These are phyloP conservation scores for Leptodontidium sp. DNA, from an alignment of 2,329 filamentous ascomycete species.

Conservation along the genomic window DNA sequence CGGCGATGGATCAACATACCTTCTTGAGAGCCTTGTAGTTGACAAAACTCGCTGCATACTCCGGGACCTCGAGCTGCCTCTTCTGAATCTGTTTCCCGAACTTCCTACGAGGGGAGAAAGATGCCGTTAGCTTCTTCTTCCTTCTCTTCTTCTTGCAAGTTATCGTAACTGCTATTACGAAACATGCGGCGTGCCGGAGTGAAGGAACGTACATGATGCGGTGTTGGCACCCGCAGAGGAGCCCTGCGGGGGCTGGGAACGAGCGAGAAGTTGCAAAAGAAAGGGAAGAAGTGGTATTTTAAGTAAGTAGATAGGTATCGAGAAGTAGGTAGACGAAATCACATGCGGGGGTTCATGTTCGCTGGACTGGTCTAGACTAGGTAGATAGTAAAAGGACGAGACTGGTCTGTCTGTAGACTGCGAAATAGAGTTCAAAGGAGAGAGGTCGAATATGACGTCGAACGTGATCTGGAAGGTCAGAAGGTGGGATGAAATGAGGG, in stretches of 20 bases:
- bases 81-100: slow-evolving; percentile 99
- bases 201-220: slow-evolving; percentile 45
- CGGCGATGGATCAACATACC: slow-evolving; percentile 59
- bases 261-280: slow-evolving; percentile 29
- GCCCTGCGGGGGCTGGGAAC: slow-evolving; percentile 38
- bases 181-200: slow-evolving; percentile 20
- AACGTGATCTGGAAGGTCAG: slow-evolving; percentile 18
- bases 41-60: slow-evolving; percentile 99
- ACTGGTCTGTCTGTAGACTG: neutral
- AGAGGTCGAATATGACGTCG: slow-evolving; percentile 27
- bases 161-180: slow-evolving; percentile 12
- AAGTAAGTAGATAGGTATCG: slow-evolving; percentile 17
- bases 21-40: slow-evolving; percentile 99
- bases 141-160: neutral
- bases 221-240: slow-evolving; percentile 42
- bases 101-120: slow-evolving; percentile 71
- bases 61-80: slow-evolving; percentile 96
- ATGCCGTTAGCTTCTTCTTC: slow-evolving; percentile 28
- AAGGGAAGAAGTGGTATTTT: slow-evolving; percentile 27
- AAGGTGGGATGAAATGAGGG: slow-evolving; percentile 17
- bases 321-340: slow-evolving; percentile 29
- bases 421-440: slow-evolving; percentile 12
- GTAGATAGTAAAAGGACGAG: neutral
- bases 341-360: slow-evolving; percentile 39
- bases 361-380: neutral